These are phyloP conservation scores for Arctium lappa DNA, from an alignment of 129 eudicot species.

Conservation along the genomic window DNA sequence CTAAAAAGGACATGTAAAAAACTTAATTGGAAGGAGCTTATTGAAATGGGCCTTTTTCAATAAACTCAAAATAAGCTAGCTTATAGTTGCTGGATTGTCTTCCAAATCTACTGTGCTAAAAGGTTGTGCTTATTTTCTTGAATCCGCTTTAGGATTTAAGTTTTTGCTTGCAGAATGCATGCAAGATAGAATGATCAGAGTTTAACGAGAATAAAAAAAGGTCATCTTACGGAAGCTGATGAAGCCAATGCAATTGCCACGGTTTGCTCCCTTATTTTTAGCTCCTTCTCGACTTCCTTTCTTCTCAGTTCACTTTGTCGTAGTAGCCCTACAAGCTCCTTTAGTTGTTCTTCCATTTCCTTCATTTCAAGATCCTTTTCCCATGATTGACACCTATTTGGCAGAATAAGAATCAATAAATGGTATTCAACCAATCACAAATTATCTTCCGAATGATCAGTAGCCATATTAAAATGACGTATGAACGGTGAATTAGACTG, in stretches of 20 bases:
- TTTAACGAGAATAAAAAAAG: neutral
- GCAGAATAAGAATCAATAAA: neutral
- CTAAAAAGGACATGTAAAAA: neutral
- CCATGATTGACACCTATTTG: conserved; percentile 77
- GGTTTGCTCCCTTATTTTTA: conserved; percentile 68
- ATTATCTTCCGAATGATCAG: neutral
- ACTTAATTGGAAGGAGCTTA: neutral
- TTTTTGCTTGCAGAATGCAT: conserved; percentile 1
- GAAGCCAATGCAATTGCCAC: conserved; percentile 53
- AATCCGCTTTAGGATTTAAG: neutral
- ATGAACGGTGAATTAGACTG: neutral
- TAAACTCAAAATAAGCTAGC: neutral
- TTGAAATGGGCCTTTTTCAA: neutral
- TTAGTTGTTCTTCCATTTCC: conserved; percentile 97
- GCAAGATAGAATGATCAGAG: neutral
- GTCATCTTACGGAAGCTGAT: conserved; percentile 55
- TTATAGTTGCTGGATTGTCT: neutral
- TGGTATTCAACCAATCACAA: neutral
- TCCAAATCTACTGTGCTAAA: neutral
- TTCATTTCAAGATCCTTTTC: conserved; percentile 78
- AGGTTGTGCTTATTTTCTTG: neutral
- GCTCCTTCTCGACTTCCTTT: conserved; percentile 92
- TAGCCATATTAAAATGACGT: neutral
- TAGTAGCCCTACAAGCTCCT: conserved; percentile 77
- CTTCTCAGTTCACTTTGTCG: conserved; percentile 87